phyloP scores from a whole-genome alignment of 2,329 filamentous ascomycete genomes.

The Pyrenochaeta sp. region DNA sequence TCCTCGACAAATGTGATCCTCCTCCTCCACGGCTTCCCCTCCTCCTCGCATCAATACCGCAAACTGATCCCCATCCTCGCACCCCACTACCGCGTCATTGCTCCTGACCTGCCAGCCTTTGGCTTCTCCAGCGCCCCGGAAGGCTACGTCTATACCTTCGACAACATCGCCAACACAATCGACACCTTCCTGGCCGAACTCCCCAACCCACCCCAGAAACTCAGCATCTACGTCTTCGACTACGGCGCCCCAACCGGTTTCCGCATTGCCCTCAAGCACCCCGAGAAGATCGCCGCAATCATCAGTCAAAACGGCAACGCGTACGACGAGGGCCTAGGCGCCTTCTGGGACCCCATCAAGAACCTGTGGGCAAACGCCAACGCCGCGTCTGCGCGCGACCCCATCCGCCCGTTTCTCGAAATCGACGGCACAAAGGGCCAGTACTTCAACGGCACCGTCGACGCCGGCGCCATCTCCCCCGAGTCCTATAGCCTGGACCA shows the following conservation, averaged over 20 bases:
- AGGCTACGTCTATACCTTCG: constrained; percentile 63
- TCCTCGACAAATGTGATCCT: constrained; percentile 51
- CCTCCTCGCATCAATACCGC: constrained; percentile 56
- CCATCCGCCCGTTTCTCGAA: constrained; percentile 20
- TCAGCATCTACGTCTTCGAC: constrained; percentile 68
- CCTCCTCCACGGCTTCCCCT: constrained; percentile 57
- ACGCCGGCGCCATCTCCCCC: constrained; percentile 50
- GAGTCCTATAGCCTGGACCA: constrained; percentile 61
- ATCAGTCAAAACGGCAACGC: constrained; percentile 69
- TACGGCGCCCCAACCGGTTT: constrained; percentile 66
- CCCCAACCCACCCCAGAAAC: constrained; percentile 51
- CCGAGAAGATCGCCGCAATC: constrained; percentile 59
- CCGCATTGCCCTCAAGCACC: constrained; percentile 60
- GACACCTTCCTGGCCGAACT: constrained; percentile 59
- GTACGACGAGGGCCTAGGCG: constrained; percentile 62
- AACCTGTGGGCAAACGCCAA: constrained; percentile 54
- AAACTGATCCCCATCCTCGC: constrained; percentile 56
- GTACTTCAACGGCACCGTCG: constrained; percentile 53
- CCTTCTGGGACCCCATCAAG: constrained; percentile 60
- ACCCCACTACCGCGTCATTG: constrained; percentile 55
- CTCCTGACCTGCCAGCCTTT: constrained; percentile 67
- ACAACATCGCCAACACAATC: constrained; percentile 57
- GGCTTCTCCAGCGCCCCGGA: constrained; percentile 61
- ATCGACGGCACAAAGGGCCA: constrained; percentile 48
- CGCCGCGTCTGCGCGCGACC: constrained; percentile 15